These are phyloP conservation scores for Licmophora abbreviata DNA, from an alignment of 108 stramenopile genomes.

Conservation along the genomic window DNA sequence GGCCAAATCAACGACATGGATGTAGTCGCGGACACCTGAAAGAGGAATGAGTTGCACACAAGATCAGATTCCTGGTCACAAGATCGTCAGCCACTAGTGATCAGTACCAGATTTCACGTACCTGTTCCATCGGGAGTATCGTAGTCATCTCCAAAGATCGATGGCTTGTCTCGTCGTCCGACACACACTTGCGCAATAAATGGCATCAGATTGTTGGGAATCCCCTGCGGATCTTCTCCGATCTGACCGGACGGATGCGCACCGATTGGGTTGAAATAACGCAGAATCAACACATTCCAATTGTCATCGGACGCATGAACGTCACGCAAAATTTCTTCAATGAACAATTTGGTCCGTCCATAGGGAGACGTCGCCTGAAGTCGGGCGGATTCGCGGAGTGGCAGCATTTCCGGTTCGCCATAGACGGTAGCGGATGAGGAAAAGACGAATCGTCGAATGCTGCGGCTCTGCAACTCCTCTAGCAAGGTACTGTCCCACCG, in stretches of 20 bases:
- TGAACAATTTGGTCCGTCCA: conserved; percentile 96
- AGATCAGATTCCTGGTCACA: background rate
- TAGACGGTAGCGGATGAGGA: conserved; percentile 98
- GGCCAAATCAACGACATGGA: conserved; percentile 98
- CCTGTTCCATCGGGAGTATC: conserved; percentile 98
- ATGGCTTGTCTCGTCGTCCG: conserved; percentile 86
- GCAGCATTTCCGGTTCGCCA: conserved; percentile 89
- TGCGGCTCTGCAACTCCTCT: conserved; percentile 25
- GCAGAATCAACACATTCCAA: conserved; percentile 79
- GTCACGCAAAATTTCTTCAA: conserved; percentile 98
- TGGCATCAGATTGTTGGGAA: conserved; percentile 98
- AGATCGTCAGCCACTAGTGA: background rate
- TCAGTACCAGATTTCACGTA: conserved; percentile 14
- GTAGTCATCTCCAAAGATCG: conserved; percentile 96
- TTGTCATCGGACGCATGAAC: conserved; percentile 45
- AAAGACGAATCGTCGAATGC: conserved; percentile 86
- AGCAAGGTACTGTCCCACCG: conserved; percentile 86
- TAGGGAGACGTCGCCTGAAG: conserved; percentile 92
- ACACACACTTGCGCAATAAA: conserved; percentile 91
- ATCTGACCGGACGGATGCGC: conserved; percentile 94
- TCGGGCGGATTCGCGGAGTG: conserved; percentile 73
- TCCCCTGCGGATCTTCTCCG: conserved; percentile 98
- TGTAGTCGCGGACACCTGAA: conserved; percentile 94
- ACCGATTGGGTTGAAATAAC: conserved; percentile 99
- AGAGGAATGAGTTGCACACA: background rate